These are phyloP conservation scores for Sphaerostilbella broomeana DNA, from an alignment of 2,329 filamentous ascomycete species.

Conservation along the genomic window DNA sequence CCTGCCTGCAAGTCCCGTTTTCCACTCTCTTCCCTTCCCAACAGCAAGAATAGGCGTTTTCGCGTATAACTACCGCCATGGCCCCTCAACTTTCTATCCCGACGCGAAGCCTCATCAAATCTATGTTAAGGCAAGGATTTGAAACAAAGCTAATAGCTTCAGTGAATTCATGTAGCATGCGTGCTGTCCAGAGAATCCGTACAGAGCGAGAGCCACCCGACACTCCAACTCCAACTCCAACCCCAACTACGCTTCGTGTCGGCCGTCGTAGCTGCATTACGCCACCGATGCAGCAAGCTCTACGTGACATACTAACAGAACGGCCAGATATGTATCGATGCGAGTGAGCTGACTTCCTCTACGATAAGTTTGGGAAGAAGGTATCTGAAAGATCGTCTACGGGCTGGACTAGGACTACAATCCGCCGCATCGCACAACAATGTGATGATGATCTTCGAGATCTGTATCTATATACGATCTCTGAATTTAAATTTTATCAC, in stretches of 20 bases:
- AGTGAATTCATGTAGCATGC: neutral
- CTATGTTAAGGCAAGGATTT: neutral
- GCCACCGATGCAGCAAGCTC: constrained; percentile 19
- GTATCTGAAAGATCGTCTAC: constrained; percentile 9
- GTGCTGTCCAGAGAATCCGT: neutral
- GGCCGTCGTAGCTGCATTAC: constrained; percentile 20
- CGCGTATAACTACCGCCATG: neutral
- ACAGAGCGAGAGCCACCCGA: no score
- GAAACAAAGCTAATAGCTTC: neutral
- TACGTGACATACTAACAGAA: constrained; percentile 20
- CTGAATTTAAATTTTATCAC: constrained; percentile 26
- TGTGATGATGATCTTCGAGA: constrained; percentile 28
- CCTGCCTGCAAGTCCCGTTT: neutral
- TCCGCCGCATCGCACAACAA: constrained; percentile 25
- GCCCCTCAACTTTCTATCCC: neutral
- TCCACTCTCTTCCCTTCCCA: neutral
- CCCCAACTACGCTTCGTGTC: constrained; percentile 1
- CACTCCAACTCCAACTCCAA: neutral
- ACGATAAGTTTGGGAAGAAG: constrained; percentile 7
- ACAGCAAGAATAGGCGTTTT: neutral
- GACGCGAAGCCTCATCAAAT: neutral
- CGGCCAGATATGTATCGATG: constrained; percentile 21
- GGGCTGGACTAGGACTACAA: constrained; percentile 26
- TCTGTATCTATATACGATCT: constrained; percentile 28
- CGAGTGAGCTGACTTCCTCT: constrained; percentile 20